A percentile compares a stretch with the other conserved stretches of the same genome.
Conservation (phyloP, 2,329 filamentous ascomycete genomes). For the Monosporascus sp. region DNA sequence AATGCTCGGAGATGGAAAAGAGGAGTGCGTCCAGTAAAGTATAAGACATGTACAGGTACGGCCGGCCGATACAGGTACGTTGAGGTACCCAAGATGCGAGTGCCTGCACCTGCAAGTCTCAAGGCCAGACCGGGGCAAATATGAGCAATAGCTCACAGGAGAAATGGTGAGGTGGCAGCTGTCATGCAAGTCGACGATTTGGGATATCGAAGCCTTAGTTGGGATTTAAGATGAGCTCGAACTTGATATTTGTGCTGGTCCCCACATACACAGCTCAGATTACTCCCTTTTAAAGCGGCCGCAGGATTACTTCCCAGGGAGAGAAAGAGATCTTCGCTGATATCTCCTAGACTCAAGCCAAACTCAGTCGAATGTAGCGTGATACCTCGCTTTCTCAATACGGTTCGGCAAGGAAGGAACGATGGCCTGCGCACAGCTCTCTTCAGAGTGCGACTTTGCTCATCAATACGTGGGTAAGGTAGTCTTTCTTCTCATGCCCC, state of each 20-base stretch:
- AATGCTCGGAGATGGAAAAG: constrained; percentile 19
- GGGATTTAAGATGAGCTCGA: constrained; percentile 8
- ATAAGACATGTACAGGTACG: constrained; percentile 28
- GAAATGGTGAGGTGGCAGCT: constrained; percentile 41
- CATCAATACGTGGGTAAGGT: too few relatives aligned
- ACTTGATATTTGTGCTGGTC: constrained; percentile 1
- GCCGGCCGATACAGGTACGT: constrained; percentile 26
- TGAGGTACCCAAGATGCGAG: constrained; percentile 19
- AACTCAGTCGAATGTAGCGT: background rate
- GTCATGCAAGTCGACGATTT: constrained; percentile 41
- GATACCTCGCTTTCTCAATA: background rate
- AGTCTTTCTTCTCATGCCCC: too few relatives aligned
- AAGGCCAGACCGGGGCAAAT: constrained; percentile 30
- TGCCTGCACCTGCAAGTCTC: constrained; percentile 17
- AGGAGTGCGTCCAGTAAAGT: constrained; percentile 25
- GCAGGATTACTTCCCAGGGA: background rate
- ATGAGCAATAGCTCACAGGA: constrained; percentile 36
- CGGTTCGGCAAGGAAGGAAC: background rate
- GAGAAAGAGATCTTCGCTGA: background rate
- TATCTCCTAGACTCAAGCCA: background rate
- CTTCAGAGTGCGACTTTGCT: too few relatives aligned
- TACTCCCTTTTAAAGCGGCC: background rate
- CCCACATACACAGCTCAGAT: background rate
- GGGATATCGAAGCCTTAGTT: constrained; percentile 25
- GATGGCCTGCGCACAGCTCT: too few relatives aligned